Conservation (phyloP, 164 flowering plant species). For the Aristolochia contorta region DNA sequence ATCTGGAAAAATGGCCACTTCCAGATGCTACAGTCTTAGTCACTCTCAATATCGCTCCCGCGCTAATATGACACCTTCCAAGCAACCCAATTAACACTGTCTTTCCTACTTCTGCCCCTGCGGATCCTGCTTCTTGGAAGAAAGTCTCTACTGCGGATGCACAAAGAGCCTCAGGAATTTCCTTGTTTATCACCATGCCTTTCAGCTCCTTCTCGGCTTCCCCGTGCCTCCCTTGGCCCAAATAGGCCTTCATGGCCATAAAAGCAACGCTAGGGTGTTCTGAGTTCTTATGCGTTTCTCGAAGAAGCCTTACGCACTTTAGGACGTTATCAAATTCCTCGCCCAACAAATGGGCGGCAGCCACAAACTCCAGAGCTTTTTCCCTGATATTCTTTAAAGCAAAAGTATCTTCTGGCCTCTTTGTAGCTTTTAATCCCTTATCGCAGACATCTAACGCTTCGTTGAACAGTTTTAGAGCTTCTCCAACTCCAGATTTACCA, state of each 20-base stretch:
- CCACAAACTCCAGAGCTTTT: conserved; percentile 69
- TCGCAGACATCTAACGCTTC: conserved; percentile 79
- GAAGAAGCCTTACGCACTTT: conserved; percentile 75
- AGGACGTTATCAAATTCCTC: conserved; percentile 82
- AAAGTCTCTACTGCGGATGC: conserved; percentile 77
- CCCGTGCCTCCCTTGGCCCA: conserved; percentile 57
- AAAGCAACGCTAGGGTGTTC: conserved; percentile 78
- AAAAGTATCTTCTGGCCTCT: conserved; percentile 29
- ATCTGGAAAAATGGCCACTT: conserved; percentile 28
- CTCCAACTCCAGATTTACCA: conserved; percentile 21
- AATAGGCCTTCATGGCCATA: conserved; percentile 89
- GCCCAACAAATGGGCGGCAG: conserved; percentile 73
- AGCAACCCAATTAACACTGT: conserved; percentile 67
- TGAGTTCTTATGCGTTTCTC: conserved; percentile 31
- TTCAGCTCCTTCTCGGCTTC: conserved; percentile 96
- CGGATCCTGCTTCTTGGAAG: conserved; percentile 62
- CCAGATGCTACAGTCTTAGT: conserved; percentile 41
- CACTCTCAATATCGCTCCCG: conserved; percentile 61
- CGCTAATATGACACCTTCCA: conserved; percentile 74
- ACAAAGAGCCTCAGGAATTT: conserved; percentile 80
- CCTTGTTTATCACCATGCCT: conserved; percentile 61
- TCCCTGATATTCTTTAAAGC: conserved; percentile 37
- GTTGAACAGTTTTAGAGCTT: conserved; percentile 71
- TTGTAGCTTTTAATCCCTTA: conserved; percentile 46
- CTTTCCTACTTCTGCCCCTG: conserved; percentile 70